A percentile compares a stretch with the other conserved stretches of the same genome.
phyloP scores from a whole-genome alignment of 73 alveolate genomes.

The Symbiodinium natans region DNA sequence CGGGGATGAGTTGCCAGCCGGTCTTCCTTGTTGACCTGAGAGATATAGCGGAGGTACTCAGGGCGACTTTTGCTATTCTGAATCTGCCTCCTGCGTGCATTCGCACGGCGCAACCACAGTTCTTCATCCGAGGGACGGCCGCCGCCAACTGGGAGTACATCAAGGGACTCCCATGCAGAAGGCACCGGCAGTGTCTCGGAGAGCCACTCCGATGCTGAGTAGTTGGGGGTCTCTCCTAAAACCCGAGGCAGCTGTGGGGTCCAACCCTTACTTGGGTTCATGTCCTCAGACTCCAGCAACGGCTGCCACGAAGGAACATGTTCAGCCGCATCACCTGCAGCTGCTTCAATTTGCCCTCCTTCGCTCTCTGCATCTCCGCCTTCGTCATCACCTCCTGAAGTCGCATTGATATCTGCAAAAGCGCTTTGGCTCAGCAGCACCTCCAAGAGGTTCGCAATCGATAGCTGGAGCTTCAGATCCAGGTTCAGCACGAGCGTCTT shows the following conservation, averaged over 20 bases:
- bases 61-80: conserved; percentile 10
- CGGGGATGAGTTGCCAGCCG: not conserved
- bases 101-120: not conserved
- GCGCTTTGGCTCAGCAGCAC: not conserved
- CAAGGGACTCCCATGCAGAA: not conserved
- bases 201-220: no score
- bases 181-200: not conserved
- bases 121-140: not conserved
- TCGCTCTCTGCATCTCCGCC: not conserved
- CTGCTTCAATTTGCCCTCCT: not conserved
- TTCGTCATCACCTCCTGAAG: not conserved
- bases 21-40: conserved; percentile 3
- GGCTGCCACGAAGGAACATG: no score
- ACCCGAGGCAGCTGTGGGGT: no score
- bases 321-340: no score
- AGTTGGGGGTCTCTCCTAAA: no score
- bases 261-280: no score
- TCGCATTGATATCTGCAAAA: not conserved
- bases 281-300: no score
- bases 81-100: conserved; percentile 7
- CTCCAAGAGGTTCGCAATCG: not conserved
- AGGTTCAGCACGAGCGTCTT: not conserved
- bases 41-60: not conserved
- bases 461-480: conserved; percentile 14
- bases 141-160: not conserved